Evolutionary conservation across 2,329 filamentous ascomycete genomes (phyloP), one percentile per base, ranked within the genome.

Genomic region (Aspergillus ustus): DNA sequence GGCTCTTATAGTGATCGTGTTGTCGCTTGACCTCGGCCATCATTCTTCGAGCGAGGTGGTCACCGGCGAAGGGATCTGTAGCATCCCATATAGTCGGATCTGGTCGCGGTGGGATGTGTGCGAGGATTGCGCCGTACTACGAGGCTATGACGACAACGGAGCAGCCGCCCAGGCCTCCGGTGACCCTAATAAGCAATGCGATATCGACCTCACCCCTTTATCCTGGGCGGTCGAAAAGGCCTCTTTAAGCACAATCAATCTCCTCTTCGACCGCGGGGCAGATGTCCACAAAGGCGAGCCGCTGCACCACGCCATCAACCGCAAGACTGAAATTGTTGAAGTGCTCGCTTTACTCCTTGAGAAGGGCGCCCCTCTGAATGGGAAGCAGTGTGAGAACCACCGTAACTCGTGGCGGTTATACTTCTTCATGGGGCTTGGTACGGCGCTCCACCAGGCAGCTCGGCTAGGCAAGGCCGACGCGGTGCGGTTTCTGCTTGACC

Each of bases 101-200:
- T 5, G 25, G 25, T 25, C 25, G 25, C 25, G 25, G 25, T 25
- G 25, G 25, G 25, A 25, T 25, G 25, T 25, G 25, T 4, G 25
- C 25, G 25, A 25, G 25, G 25, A 25, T 25, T 25, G 25, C 25
- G 25, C 25, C 25, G 25, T 25, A 5, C 25, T 25, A 5, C 25
- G 25, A 25, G 25, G 3, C 25, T 25, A 25, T 25, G 25, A 25
- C 25, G 25, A 25, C 25, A 5, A 25, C 25, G 25, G 25, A 25
- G 25, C 25, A 25, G 25, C 4, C 4, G 25, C 25, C 25, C 25
- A 25, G 3, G 25, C 3, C 3, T 2, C 25, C 25, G 2, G 25
- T 25, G 63, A 72, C 61, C 69, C 67, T 1, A 72, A 74, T 63
- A 49, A 51, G n/a, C 64, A 61, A 65, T 71, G 63, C 59, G 8